These are phyloP conservation scores for Epichloe gansuensis DNA, from an alignment of 2,329 filamentous ascomycete genomes.

Conservation along the genomic window DNA sequence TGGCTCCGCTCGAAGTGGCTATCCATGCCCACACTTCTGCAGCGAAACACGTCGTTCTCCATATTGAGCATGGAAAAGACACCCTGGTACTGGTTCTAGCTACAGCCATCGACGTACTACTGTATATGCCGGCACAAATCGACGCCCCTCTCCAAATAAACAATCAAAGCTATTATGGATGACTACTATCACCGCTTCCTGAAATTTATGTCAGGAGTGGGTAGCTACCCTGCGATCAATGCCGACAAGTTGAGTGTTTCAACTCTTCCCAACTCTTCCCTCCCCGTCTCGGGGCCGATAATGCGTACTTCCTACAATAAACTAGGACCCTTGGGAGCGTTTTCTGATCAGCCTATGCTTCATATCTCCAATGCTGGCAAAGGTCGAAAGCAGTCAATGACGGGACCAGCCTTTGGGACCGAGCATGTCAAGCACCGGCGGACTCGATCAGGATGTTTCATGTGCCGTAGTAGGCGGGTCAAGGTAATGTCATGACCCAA, in stretches of 20 bases:
- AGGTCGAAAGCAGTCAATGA: conserved; percentile 36
- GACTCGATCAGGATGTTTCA: conserved; percentile 87
- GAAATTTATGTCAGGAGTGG: conserved; percentile 37
- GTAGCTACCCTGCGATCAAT: conserved; percentile 24
- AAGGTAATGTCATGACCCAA: conserved; percentile 39
- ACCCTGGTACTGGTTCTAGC: conserved; percentile 3
- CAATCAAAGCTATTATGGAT: conserved; percentile 34
- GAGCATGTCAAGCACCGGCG: conserved; percentile 83
- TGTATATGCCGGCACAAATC: conserved; percentile 2
- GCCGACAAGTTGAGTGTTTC: conserved; percentile 29
- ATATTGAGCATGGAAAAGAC: conserved; percentile 4
- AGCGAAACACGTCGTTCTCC: conserved; percentile 4
- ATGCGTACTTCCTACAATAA: conserved; percentile 33
- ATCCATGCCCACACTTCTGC: conserved; percentile 5
- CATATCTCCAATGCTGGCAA: conserved; percentile 36
- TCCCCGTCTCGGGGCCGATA: conserved; percentile 19
- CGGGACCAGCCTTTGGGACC: conserved; percentile 29
- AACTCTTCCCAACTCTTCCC: conserved; percentile 20
- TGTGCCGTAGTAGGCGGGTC: conserved; percentile 77
- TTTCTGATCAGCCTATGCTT: conserved; percentile 37
- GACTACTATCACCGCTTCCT: conserved; percentile 46
- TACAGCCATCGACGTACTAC: conserved; percentile 2
- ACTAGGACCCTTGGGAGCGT: conserved; percentile 37
- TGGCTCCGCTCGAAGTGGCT: conserved; percentile 5
- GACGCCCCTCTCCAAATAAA: not conserved